A percentile compares a stretch with the other conserved stretches of the same genome.
phyloP scores from a whole-genome alignment of 2,329 filamentous ascomycete genomes.

The Sporothrix sp. region DNA sequence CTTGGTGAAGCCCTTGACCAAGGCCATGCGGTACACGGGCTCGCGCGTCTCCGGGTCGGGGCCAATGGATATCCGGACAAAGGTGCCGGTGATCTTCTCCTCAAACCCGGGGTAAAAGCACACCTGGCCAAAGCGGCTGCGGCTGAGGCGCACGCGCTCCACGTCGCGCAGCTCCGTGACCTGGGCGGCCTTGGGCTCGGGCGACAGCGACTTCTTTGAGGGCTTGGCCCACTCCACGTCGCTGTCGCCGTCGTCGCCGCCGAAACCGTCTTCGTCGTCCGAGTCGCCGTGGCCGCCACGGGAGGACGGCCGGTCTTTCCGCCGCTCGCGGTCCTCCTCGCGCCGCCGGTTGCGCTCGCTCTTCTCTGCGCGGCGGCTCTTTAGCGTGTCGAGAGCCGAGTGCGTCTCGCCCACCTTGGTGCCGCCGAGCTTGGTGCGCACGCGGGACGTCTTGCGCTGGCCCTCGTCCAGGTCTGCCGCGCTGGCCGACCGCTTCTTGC shows the following conservation, averaged over 20 bases:
- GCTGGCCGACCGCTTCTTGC: conserved; percentile 69
- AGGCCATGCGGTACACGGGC: conserved; percentile 76
- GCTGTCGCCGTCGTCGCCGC: conserved; percentile 57
- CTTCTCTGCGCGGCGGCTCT: conserved; percentile 53
- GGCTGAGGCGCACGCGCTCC: conserved; percentile 72
- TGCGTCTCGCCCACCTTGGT: conserved; percentile 59
- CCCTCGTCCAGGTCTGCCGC: conserved; percentile 69
- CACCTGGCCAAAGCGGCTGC: conserved; percentile 77
- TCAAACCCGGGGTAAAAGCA: conserved; percentile 93
- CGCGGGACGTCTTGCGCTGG: conserved; percentile 62
- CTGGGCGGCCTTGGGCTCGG: conserved; percentile 54
- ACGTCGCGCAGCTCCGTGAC: conserved; percentile 70
- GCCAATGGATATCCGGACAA: conserved; percentile 74
- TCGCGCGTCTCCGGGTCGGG: conserved; percentile 61
- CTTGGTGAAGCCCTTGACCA: conserved; percentile 73
- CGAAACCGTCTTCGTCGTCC: conserved; percentile 44
- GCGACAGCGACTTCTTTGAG: conserved; percentile 41
- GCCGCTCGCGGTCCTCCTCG: conserved; percentile 52
- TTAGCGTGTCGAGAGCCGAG: conserved; percentile 62
- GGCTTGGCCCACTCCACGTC: conserved; percentile 66
- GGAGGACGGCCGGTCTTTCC: conserved; percentile 37
- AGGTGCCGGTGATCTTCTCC: conserved; percentile 70
- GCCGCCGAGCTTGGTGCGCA: conserved; percentile 56
- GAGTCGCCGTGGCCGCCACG: conserved; percentile 32
- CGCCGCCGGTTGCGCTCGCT: conserved; percentile 54